These are phyloP conservation scores for Saccharomyces uvarum DNA, from an alignment of 1,139 yeast species.

Conservation along the genomic window DNA sequence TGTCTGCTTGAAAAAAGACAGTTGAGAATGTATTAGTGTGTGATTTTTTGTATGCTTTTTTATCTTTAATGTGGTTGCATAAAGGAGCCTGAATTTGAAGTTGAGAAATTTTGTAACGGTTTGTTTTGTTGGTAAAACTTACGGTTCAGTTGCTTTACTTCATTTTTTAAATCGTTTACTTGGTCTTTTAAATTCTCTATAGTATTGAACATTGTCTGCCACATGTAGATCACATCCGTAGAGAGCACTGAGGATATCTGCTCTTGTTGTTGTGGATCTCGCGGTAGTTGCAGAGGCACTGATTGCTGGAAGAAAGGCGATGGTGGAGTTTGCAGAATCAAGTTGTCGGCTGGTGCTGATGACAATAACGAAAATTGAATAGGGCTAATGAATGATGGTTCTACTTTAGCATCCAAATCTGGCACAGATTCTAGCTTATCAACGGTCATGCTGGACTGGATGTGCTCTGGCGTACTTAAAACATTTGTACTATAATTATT, in stretches of 20 bases:
- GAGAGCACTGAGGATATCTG: not conserved
- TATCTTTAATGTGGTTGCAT: not conserved
- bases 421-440: not conserved
- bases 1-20: not conserved
- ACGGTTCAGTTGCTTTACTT: slow-evolving; percentile 9
- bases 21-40: not conserved
- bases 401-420: not conserved
- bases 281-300: not conserved
- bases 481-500: not conserved
- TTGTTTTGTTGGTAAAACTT: slow-evolving; percentile 8
- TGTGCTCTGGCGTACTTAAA: not conserved
- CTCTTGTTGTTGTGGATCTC: not conserved
- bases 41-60: not conserved
- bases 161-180: slow-evolving; percentile 10
- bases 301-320: not conserved
- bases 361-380: not conserved
- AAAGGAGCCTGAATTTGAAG: not conserved
- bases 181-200: slow-evolving; percentile 15
- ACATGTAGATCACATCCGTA: slow-evolving; percentile 4
- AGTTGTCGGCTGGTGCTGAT: not conserved
- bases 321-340: not conserved
- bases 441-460: not conserved
- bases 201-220: slow-evolving; percentile 11
- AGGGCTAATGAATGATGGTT: not conserved
- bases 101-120: not conserved